Percentiles rank a stretch among this genome's conserved stretches.
phyloP scores from a whole-genome alignment of 768 basidiomycete genomes.

The Cystofilobasidium bisporidii region DNA sequence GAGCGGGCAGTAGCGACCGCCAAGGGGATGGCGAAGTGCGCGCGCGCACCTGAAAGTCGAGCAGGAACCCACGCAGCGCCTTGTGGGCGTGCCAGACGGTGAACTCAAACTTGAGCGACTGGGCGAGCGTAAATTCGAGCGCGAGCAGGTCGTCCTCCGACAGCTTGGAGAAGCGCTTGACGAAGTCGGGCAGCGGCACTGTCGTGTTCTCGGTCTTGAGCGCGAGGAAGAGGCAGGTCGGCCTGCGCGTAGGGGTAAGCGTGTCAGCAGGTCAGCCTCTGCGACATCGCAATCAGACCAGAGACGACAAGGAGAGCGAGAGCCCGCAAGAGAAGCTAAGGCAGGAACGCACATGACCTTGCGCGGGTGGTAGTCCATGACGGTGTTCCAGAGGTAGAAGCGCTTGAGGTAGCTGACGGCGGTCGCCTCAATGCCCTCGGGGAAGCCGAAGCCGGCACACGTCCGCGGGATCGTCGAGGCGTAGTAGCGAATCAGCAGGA shows the following conservation, averaged over 20 bases:
- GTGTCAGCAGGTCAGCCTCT: too few species aligned
- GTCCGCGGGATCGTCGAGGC: constrained; percentile 73
- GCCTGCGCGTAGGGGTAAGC: too few species aligned
- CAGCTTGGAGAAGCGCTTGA: constrained; percentile 70
- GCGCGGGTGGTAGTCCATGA: constrained; percentile 99
- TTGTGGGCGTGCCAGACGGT: constrained; percentile 47
- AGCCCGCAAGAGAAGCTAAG: too few species aligned
- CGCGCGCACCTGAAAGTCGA: constrained; percentile 75
- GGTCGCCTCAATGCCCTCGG: constrained; percentile 87
- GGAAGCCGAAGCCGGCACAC: constrained; percentile 74
- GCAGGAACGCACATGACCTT: constrained; percentile 70
- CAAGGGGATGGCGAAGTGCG: too few species aligned
- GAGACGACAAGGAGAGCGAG: too few species aligned
- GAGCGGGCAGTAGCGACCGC: too few species aligned
- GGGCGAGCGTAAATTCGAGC: constrained; percentile 90
- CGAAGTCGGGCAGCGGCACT: constrained; percentile 76
- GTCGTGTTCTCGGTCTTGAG: constrained; percentile 96
- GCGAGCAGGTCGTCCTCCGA: constrained; percentile 74
- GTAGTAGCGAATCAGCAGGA: constrained; percentile 79
- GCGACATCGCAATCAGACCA: too few species aligned
- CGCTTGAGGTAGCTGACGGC: constrained; percentile 86
- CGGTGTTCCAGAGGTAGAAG: constrained; percentile 94
- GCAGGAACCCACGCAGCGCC: constrained; percentile 48
- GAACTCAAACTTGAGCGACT: constrained; percentile 89
- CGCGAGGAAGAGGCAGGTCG: constrained; percentile 87